A percentile compares a stretch with the other conserved stretches of the same genome.
Conservation (phyloP, 257 asterid species). For the Solanum tarijense region DNA sequence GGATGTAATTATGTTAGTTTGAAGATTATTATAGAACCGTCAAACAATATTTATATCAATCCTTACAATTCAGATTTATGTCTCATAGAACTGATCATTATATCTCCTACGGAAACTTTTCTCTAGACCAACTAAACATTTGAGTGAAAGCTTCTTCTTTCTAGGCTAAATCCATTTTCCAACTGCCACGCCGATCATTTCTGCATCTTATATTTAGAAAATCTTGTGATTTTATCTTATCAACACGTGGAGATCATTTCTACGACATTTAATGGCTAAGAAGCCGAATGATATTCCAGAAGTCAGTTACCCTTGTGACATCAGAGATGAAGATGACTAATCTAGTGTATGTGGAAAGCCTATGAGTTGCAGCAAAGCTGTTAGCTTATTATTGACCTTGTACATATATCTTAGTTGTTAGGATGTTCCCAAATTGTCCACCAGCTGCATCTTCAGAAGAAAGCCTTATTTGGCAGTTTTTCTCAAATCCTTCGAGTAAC, state of each 20-base stretch:
- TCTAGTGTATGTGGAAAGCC: neutral
- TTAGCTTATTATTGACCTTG: neutral
- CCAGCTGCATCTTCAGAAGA: too few species aligned
- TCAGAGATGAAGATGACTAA: neutral
- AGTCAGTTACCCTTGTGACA: neutral
- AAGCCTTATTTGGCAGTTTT: too few species aligned
- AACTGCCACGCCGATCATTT: neutral
- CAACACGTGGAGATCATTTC: neutral
- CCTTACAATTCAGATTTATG: neutral
- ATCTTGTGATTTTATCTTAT: neutral
- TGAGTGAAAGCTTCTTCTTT: neutral
- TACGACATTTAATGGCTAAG: neutral
- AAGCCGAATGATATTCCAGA: neutral
- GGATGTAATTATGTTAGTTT: neutral
- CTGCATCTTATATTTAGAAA: neutral
- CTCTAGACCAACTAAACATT: neutral
- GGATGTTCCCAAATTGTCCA: too few species aligned
- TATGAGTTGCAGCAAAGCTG: neutral
- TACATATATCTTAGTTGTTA: too few species aligned
- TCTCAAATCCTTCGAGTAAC: too few species aligned
- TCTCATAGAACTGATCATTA: neutral
- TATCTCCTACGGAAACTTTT: neutral
- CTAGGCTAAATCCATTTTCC: neutral
- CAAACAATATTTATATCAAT: neutral
- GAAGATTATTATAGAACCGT: neutral